Base-by-base conservation (phyloP, 164 flowering plant species). In the Saururus chinensis region DNA sequence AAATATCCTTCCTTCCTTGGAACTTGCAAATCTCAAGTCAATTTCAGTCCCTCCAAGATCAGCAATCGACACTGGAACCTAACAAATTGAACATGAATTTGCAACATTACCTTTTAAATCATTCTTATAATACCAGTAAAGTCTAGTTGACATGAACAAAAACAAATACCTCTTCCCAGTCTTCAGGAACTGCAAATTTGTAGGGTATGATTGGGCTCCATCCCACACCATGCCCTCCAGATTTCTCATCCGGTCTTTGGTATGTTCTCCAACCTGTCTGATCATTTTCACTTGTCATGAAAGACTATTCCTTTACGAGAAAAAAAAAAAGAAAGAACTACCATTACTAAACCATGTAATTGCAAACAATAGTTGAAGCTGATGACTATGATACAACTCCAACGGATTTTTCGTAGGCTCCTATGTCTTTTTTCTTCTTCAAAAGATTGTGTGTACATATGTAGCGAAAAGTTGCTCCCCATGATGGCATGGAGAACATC, bases 261-360 rank as follows among this genome's bases (percentile, higher is more conserved):
- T 92, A 92, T 60, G 95, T 88, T 79, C 95, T 92, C 98, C 96
- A 89, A 80, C 98, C 98, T 92, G 91, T 84, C 95, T 89, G 93
- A 87, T 79, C 84, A 80, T 54, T 64, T 63, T 62, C 74, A 55
- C 37, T 30, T 6, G 37, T 30, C 37, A 30, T 6, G 6, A 30
- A 30, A 30, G 6, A 30, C 37, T n/a, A n/a, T n/a, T n/a, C n/a
- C n/a, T n/a, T n/a, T n/a, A n/a, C n/a, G n/a, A n/a, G n/a, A 30
- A 30, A 30, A 30, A 30, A 30, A 2, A 6, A 30, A 6, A 30
- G 37, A 30, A 30, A 30, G 6, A 30, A 30, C 37, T 30, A 30
- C 37, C 37, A 30, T 30, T 2, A 2, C 37, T 30, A 6, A 30
- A 30, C 37, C 37, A 30, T 30, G 37, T 30, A 30, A 30, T 6